Base-by-base conservation (phyloP, 1,139 yeast genomes). In the Taphrina deformans region DNA sequence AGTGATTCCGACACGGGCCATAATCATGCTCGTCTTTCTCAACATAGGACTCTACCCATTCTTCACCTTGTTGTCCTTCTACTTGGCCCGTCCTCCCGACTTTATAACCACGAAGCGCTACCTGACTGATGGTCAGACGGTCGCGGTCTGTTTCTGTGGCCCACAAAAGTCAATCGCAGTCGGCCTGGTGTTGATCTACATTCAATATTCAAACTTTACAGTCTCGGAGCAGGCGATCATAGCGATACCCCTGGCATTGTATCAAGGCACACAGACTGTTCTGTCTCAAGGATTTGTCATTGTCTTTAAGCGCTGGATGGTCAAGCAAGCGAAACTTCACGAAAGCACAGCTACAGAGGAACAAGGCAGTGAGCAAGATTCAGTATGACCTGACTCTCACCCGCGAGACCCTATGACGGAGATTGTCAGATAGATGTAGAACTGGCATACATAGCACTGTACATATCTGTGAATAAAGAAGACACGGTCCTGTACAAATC, bases 151-250 rank as follows among this genome's bases (percentile, higher is more conserved):
- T 86, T 81, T 89, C 66, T 89, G 96, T 75, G 96, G 96, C 5
- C 95, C 96, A 1, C 96, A 97, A 2, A 90, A 90, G 74, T 89
- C 96, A 0, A 96, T 96, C 0, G 96, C 96, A 0, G 79, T 90
- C 62, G 97, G 97, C 53, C 96, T 90, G 1, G 88, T 96, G 1
- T 79, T 90, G 65, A 80, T 88, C 9, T 79, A 90, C 0, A 83
- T 96, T 0, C 96, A 90, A 74, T 90, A 89, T 73, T 95, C 96
- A 7, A 76, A 84, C 3, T 72, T 80, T 58, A 83, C 83, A 69
- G 80, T 81, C 5, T 79, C 84, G 69, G 78, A 89, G 68, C 66
- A 52, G 16, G 97, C 96, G 26, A 82, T 84, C 65, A 76, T 90
- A 48, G 77, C 91, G 48, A 90, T 89, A 3, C 95, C 97, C 0